Evolutionary conservation across 257 asterid species (phyloP).

Genomic region (Linderniella brevidens): DNA sequence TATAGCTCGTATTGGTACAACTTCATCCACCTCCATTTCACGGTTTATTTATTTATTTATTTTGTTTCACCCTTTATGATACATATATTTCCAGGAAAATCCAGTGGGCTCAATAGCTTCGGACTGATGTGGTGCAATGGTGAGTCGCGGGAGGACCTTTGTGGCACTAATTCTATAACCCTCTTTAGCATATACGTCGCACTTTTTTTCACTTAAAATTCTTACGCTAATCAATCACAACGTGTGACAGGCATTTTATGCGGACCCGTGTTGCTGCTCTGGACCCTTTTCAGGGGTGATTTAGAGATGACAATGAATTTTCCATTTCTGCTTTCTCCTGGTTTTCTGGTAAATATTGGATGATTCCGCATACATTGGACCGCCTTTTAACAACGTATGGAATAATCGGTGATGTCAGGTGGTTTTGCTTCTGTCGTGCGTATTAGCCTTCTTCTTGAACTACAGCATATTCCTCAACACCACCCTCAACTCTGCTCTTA

Average conservation of each 20-base stretch:
- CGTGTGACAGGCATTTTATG: constrained; percentile 41
- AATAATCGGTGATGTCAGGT: constrained; percentile 22
- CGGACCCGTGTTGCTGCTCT: constrained; percentile 37
- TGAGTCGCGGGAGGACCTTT: constrained; percentile 19
- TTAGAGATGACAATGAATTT: constrained; percentile 59
- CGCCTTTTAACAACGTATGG: not conserved
- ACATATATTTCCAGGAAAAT: constrained; percentile 42
- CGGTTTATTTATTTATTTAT: constrained; percentile 9
- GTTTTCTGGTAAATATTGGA: constrained; percentile 52
- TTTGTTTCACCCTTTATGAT: constrained; percentile 13
- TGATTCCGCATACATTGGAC: not conserved
- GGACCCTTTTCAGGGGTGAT: constrained; percentile 79
- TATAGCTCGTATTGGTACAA: constrained; percentile 82
- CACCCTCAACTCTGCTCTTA: constrained; percentile 81
- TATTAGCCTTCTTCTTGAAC: constrained; percentile 74
- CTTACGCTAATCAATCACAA: not conserved
- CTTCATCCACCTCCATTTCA: constrained; percentile 11
- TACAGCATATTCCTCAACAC: constrained; percentile 78
- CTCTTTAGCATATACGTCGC: not conserved
- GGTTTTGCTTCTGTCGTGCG: constrained; percentile 61
- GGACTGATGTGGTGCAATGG: constrained; percentile 99
- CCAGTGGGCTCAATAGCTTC: constrained; percentile 84
- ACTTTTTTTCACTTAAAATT: not conserved
- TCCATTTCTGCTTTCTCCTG: constrained; percentile 54
- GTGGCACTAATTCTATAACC: constrained; percentile 1